Base-by-base conservation (phyloP, 2,329 filamentous ascomycete genomes). In the Talaromyces sp. region DNA sequence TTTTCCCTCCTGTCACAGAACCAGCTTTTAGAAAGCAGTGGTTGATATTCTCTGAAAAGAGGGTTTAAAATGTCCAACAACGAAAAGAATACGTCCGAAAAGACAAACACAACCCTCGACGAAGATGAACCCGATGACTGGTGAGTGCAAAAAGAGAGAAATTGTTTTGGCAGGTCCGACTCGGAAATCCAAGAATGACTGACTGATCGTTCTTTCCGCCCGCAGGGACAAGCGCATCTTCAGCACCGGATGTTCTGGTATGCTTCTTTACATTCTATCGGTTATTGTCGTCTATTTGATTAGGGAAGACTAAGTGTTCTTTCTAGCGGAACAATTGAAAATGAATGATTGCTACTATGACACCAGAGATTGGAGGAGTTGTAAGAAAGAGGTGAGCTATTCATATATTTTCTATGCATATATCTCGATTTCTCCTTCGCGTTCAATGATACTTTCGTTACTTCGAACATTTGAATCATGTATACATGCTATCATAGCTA, bases 331-430 rank as follows among this genome's bases (percentile, higher is more conserved):
- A 70, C 96, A 97, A 69, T 78, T 83, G 56, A 92, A 86, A 69
- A 83, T 99, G 86, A 97, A 91, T 36, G 90, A 97, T 73, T 99
- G 94, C 75, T 96, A 95, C 74, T 96, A 85, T 70, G 91, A 93
- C 57, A 96, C 92, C 81, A 96, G 92, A 72, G 94, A 99, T 72
- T 99, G 94, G 93, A 82, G 94, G 65, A 81, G 82, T 59, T 99
- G 94, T 75, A 89, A 89, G 70, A 81, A 85, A 64, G 93, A 97
- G 84, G 93, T 96, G 73, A 78, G 88, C 31, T n/a, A n/a, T n/a
- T 45, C 41, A n/a, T 19, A 3, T 5, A 3, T 8, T 22, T 13
- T 55, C n/a, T 10, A 35, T 10, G 11, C 22, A 35, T 46, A 45
- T 8, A 13, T 35, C 17, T 7, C 19, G 33, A 35, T 19, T 36